Evolutionary conservation across 75 land plant species (phyloP).

Genomic region (Adiantum capillusveneris): DNA sequence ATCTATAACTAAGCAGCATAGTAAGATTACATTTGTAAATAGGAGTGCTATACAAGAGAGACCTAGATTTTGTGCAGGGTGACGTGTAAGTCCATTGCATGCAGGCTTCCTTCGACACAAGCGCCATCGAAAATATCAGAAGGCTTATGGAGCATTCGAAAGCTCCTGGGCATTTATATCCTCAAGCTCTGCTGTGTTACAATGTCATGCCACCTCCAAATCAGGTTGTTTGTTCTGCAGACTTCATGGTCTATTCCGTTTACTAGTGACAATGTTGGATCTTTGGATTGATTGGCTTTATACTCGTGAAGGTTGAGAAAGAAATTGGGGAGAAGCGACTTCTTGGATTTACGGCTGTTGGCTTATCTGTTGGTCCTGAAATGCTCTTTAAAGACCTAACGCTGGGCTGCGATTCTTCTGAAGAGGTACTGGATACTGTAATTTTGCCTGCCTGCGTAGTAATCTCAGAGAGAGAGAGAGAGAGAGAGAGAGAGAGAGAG

Average conservation of each 20-base stretch:
- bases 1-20: too few species aligned
- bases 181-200: constrained; percentile 66
- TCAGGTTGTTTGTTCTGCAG: constrained; percentile 35
- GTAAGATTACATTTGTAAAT: too few species aligned
- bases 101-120: constrained; percentile 87
- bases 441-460: neutral
- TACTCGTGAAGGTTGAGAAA: constrained; percentile 77
- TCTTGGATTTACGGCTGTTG: constrained; percentile 74
- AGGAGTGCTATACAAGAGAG: too few species aligned
- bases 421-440: constrained; percentile 39
- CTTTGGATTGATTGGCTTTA: too few species aligned
- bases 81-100: constrained; percentile 51
- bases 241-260: neutral
- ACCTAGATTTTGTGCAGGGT: too few species aligned
- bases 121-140: constrained; percentile 73
- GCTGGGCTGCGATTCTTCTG: constrained; percentile 19
- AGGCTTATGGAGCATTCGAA: constrained; percentile 64
- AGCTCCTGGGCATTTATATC: constrained; percentile 79
- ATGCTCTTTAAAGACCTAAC: constrained; percentile 32
- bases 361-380: constrained; percentile 60
- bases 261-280: too few species aligned
- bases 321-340: constrained; percentile 81
- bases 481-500: too few species aligned
- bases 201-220: constrained; percentile 95
- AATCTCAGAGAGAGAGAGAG: too few species aligned